phyloP scores from a whole-genome alignment of 2,329 filamentous ascomycete species.

The Clarireedia paspali region DNA sequence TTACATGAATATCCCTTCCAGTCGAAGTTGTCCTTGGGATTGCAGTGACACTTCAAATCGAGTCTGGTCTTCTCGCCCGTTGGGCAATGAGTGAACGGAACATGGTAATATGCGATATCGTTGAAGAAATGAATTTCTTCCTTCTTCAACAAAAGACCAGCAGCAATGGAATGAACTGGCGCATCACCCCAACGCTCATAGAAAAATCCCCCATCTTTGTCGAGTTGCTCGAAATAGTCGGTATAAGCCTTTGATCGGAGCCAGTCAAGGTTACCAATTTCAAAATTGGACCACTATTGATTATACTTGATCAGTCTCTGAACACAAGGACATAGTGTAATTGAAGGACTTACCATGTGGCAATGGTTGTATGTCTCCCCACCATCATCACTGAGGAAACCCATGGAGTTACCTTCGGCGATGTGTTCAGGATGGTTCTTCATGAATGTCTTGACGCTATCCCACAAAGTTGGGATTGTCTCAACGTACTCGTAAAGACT shows the following conservation, averaged over 20 bases:
- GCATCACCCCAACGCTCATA: conserved; percentile 98
- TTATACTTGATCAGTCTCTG: conserved; percentile 22
- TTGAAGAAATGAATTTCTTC: conserved; percentile 98
- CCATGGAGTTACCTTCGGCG: conserved; percentile 75
- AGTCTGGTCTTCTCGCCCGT: conserved; percentile 78
- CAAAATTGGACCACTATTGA: conserved; percentile 95
- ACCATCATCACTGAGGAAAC: conserved; percentile 83
- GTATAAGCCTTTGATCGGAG: conserved; percentile 80
- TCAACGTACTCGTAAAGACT: conserved; percentile 95
- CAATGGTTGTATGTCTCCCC: conserved; percentile 94
- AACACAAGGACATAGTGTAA: background rate
- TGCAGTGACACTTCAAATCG: conserved; percentile 87
- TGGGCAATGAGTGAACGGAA: conserved; percentile 96
- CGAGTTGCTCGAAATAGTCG: conserved; percentile 84
- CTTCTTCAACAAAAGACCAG: conserved; percentile 78
- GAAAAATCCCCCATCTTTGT: conserved; percentile 93
- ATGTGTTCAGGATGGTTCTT: conserved; percentile 85
- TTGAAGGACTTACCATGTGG: conserved; percentile 67
- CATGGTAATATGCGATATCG: conserved; percentile 96
- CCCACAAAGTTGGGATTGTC: conserved; percentile 90
- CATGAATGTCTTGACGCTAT: conserved; percentile 92
- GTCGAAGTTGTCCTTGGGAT: conserved; percentile 96
- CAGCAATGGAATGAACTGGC: conserved; percentile 95
- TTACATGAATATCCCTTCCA: conserved; percentile 98
- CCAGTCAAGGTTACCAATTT: conserved; percentile 91